Base-by-base conservation (phyloP, 2,329 filamentous ascomycete genomes). In the Xylariaceae sp. region DNA sequence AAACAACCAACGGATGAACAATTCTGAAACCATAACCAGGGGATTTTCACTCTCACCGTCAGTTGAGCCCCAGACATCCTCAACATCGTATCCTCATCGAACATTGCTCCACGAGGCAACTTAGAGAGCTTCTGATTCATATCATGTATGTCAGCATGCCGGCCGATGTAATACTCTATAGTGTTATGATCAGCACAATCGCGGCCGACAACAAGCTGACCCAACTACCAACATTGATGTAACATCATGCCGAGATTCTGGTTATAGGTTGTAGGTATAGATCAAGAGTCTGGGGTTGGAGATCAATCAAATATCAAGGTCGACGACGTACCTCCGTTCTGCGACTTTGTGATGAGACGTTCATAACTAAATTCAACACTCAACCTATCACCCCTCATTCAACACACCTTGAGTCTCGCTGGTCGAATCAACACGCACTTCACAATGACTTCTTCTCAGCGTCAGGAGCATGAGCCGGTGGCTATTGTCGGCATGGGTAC, bases 401-500 rank as follows among this genome's bases (percentile, higher is more conserved):
- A 42, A 42, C 37, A 42, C 11, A 9, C 11, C 7, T 10, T 13
- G 37, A 42, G 11, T 13, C 11, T 42, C 37, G 37, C 9, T 42
- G 37, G 37, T 42, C 37, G 37, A 42, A 42, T 42, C 8, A 42
- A 42, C 37, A 42, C 37, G 17, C 37, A 42, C 8, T 13, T 42
- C 37, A 42, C 11, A 3, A 42, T 42, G 45, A 17, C n/a, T 18
- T 15, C 45, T 17, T 8, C 15, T 17, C 45, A 17, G n/a, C 7
- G 15, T 17, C n/a, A 15, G n/a, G 5, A 54, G 35, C 15, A 35
- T 49, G 49, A 56, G 52, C 42, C 56, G 7, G 55, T 61, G 5
- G 59, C 59, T 6, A 61, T 61, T 44, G 56, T 57, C 1, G 59
- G 59, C 39, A 61, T 61, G 56, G 59, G 59, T 61, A 50, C 53